Conservation (phyloP, 371 early-diverging fungal species). For the Rhizopus sp. region DNA sequence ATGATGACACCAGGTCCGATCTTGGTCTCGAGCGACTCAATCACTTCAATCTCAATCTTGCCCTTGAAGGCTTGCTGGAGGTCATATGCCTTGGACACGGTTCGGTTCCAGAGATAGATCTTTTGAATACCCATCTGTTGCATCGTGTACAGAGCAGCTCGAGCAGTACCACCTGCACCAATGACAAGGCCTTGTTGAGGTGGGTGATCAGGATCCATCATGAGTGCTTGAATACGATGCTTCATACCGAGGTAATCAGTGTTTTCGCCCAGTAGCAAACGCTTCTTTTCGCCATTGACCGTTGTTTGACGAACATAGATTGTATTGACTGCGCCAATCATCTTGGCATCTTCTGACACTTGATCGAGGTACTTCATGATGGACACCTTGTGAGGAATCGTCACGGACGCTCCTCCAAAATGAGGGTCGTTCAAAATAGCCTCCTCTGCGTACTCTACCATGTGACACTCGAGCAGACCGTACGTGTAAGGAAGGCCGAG, state of each 20-base stretch:
- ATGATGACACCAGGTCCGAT: constrained; percentile 58
- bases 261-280: constrained; percentile 81
- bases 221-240: constrained; percentile 59
- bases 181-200: constrained; percentile 73
- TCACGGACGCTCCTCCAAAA: constrained; percentile 95
- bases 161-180: constrained; percentile 96
- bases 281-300: constrained; percentile 41
- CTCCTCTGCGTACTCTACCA: constrained; percentile 63
- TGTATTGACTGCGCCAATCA: constrained; percentile 95
- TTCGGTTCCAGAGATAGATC: constrained; percentile 89
- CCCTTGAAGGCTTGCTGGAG: constrained; percentile 70
- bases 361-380: constrained; percentile 74
- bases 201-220: constrained; percentile 41
- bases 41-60: constrained; percentile 46
- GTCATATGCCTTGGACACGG: constrained; percentile 68
- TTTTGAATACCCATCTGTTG: constrained; percentile 69
- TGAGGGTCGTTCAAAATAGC: constrained; percentile 54
- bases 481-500: constrained; percentile 87
- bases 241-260: constrained; percentile 94
- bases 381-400: constrained; percentile 92
- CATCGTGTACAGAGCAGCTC: constrained; percentile 91
- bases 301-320: constrained; percentile 54
- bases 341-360: constrained; percentile 74
- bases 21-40: constrained; percentile 39
- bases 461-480: constrained; percentile 70